Evolutionary conservation across 208 protist species (phyloP), one percentile per base, ranked within the genome.

Genomic region (Crithidia sp.): DNA sequence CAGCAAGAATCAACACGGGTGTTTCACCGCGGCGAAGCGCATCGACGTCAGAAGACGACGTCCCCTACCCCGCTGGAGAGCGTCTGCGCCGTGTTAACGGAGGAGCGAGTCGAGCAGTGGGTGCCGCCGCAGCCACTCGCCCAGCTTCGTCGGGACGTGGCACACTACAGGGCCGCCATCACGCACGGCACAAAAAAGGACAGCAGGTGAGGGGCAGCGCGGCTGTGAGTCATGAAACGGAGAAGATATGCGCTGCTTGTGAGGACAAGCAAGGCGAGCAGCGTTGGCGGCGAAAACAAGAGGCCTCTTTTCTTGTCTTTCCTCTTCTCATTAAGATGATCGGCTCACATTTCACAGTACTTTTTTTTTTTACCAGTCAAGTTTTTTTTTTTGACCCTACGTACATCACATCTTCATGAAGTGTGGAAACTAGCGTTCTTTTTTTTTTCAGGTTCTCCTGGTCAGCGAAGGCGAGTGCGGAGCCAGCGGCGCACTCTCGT

Each of bases 21-120:
- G 28, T 1, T 1, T 28, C 28, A 28, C 28, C 28, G 28, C 28
- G 28, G 28, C 28, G 28, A 28, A 28, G 28, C 28, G 28, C 28
- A 28, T 28, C 28, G 28, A 28, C 28, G 28, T 28, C 28, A 28
- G 28, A 28, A 28, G 2, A 49, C 45, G 12, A 49, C 45, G 28
- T 28, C 28, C 28, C 45, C 45, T 13, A 49, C 45, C 45, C 45
- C 45, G 7, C 17, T 79, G 60, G 57, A 57, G 39, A 71, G 61
- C 45, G 67, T 52, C 41, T 58, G 56, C 44, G 53, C 74, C 2
- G 55, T 79, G n/a, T 44, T 79, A 49, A 74, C 67, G 12, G 41
- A 63, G 43, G 74, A 79, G 55, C 59, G 57, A 10, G 74, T 53
- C 10, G 74, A 74, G 67, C 54, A 74, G 19, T 79, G 74, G 74